phyloP scores from a whole-genome alignment of 2,329 filamentous ascomycete genomes.

The Aspergillus aculeatus region DNA sequence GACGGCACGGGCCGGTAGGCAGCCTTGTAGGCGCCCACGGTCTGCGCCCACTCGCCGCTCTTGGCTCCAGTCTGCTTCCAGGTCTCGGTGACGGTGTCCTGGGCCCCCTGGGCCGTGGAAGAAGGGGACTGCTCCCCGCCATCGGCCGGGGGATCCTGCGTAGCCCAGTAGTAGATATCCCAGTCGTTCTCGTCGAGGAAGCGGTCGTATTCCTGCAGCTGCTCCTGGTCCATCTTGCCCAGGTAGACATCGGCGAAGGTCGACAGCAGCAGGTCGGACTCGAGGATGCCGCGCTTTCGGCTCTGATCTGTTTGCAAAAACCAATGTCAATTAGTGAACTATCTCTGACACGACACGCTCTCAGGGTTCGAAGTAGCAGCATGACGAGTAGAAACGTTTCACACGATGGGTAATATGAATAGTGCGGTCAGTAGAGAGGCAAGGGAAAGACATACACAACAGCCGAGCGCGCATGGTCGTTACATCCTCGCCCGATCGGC shows the following conservation, averaged over 20 bases:
- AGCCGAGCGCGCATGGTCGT: constrained; percentile 86
- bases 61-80: constrained; percentile 54
- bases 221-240: constrained; percentile 65
- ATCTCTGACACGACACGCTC: too few relatives aligned
- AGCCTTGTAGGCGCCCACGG: constrained; percentile 88
- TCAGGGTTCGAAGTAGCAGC: too few relatives aligned
- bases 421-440: not conserved
- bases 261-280: constrained; percentile 91
- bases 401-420: not conserved
- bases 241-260: constrained; percentile 88
- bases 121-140: constrained; percentile 50
- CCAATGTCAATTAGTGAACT: too few relatives aligned
- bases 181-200: constrained; percentile 99
- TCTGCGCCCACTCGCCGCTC: constrained; percentile 92
- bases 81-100: constrained; percentile 42
- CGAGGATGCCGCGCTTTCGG: constrained; percentile 91
- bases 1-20: constrained; percentile 86
- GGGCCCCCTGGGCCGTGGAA: constrained; percentile 17
- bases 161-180: constrained; percentile 99
- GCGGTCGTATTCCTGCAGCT: constrained; percentile 80
- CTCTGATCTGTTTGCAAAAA: constrained; percentile 70
- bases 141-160: constrained; percentile 64
- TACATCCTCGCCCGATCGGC: constrained; percentile 76
- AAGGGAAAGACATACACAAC: constrained; percentile 51
- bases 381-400: not conserved